Percentiles rank a stretch among this genome's conserved stretches.
phyloP scores from a whole-genome alignment of 495 filamentous ascomycete genomes.

The Parathielavia hyrcaniae region DNA sequence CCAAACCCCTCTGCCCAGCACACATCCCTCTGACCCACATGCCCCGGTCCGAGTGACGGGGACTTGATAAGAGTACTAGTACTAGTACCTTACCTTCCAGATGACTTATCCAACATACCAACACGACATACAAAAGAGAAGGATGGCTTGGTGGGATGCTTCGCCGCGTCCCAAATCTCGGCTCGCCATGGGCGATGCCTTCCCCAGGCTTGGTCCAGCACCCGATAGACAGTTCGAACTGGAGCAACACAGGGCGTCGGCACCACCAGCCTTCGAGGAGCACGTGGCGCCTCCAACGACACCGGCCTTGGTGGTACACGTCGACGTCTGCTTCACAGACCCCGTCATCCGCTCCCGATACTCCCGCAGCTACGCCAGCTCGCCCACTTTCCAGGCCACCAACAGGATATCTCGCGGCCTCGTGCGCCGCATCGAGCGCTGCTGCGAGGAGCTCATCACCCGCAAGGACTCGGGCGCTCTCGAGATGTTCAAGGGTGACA shows the following conservation, averaged over 20 bases:
- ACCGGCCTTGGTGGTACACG: slow-evolving; percentile 33
- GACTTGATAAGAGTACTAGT: too few relatives aligned
- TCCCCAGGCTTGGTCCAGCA: slow-evolving; percentile 20
- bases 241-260: slow-evolving; percentile 23
- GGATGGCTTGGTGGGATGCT: slow-evolving; percentile 32
- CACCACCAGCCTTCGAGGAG: slow-evolving; percentile 28
- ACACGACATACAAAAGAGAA: not conserved
- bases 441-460: slow-evolving; percentile 43
- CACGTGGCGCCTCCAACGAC: slow-evolving; percentile 6
- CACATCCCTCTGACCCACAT: slow-evolving; percentile 6
- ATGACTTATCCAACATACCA: too few relatives aligned
- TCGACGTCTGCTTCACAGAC: slow-evolving; percentile 42
- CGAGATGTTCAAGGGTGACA: slow-evolving; percentile 33
- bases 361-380: slow-evolving; percentile 38
- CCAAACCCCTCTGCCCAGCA: not conserved
- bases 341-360: slow-evolving; percentile 37
- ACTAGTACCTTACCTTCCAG: too few relatives aligned
- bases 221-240: slow-evolving; percentile 21
- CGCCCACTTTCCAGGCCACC: slow-evolving; percentile 35
- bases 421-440: slow-evolving; percentile 43
- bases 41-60: not conserved
- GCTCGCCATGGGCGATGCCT: slow-evolving; percentile 25
- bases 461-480: slow-evolving; percentile 43
- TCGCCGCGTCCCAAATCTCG: slow-evolving; percentile 15
- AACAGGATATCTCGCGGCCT: slow-evolving; percentile 39